phyloP scores from a whole-genome alignment of 352 stramenopile genomes.

The Phytophthora litchii region DNA sequence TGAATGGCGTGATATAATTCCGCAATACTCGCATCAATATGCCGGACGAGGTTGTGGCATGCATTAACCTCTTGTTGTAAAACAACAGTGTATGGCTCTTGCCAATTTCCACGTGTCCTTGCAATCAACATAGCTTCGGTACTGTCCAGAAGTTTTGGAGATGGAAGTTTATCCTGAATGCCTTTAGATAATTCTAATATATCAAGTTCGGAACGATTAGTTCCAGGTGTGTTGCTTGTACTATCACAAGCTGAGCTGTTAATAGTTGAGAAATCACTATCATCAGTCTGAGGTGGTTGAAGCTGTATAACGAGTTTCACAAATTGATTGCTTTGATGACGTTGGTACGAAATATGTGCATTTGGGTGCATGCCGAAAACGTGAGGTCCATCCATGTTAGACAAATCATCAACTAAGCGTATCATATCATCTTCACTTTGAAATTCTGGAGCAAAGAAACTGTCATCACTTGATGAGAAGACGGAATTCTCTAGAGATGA shows the following conservation, averaged over 20 bases:
- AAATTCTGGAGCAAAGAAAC: slow-evolving; percentile 58
- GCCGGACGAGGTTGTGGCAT: slow-evolving; percentile 52
- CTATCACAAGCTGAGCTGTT: not conserved
- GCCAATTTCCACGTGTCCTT: not conserved
- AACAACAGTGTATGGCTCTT: slow-evolving; percentile 67
- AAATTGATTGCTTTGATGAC: slow-evolving; percentile 56
- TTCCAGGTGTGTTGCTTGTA: not conserved
- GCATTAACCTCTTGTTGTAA: slow-evolving; percentile 66
- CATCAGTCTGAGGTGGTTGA: slow-evolving; percentile 24
- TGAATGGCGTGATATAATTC: slow-evolving; percentile 65
- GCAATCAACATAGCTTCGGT: slow-evolving; percentile 4
- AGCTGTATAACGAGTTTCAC: slow-evolving; percentile 44
- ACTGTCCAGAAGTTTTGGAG: slow-evolving; percentile 3
- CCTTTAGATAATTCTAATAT: slow-evolving; percentile 23
- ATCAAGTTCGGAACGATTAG: slow-evolving; percentile 13
- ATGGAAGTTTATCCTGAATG: slow-evolving; percentile 36
- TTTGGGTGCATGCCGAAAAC: slow-evolving; percentile 88
- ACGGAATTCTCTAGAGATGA: slow-evolving; percentile 9
- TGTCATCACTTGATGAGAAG: slow-evolving; percentile 30
- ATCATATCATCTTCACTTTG: slow-evolving; percentile 42
- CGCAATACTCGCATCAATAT: slow-evolving; percentile 44
- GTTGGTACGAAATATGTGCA: slow-evolving; percentile 71
- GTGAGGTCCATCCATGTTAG: slow-evolving; percentile 59
- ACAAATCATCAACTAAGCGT: slow-evolving; percentile 53
- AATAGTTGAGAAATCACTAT: not conserved